Conservation (phyloP, 1,284 basidiomycete genomes). For the Leccinum griseonigrum region DNA sequence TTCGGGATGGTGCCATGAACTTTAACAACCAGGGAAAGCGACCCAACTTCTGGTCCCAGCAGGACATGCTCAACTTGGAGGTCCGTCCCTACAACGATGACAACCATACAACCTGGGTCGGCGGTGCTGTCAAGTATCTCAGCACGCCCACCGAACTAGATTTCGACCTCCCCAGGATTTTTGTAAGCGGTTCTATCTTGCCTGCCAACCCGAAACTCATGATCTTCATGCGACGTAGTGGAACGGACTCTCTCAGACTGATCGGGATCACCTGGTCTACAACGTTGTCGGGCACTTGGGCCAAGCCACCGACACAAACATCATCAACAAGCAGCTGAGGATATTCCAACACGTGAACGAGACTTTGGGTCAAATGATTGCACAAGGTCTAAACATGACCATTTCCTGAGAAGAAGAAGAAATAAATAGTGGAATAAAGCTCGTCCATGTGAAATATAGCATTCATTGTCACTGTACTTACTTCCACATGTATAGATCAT, state of each 20-base stretch:
- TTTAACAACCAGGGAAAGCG: slow-evolving; percentile 23
- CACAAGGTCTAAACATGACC: slow-evolving; percentile 23
- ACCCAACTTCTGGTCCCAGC: slow-evolving; percentile 25
- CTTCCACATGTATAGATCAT: neutral
- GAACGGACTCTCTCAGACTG: slow-evolving; percentile 16
- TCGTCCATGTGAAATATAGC: neutral
- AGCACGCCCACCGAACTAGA: slow-evolving; percentile 21
- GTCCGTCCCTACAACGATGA: slow-evolving; percentile 23
- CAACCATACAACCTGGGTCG: slow-evolving; percentile 26
- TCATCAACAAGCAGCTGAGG: slow-evolving; percentile 17
- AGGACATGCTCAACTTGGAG: slow-evolving; percentile 16
- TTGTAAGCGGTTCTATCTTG: slow-evolving; percentile 11
- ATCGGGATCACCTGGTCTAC: slow-evolving; percentile 18
- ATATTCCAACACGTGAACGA: slow-evolving; percentile 24
- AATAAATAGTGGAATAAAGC: neutral
- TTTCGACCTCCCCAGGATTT: slow-evolving; percentile 26
- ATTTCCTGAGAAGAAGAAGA: slow-evolving; percentile 5
- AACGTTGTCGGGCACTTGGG: slow-evolving; percentile 21
- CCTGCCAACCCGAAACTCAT: neutral
- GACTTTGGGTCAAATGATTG: slow-evolving; percentile 23
- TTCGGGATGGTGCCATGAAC: slow-evolving; percentile 21
- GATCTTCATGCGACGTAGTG: slow-evolving; percentile 10
- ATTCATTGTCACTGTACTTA: neutral
- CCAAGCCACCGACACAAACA: slow-evolving; percentile 9
- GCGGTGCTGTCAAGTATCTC: slow-evolving; percentile 23